A percentile compares a stretch with the other conserved stretches of the same genome.
These are phyloP conservation scores for Thraustochytrium sp. DNA, from an alignment of 352 stramenopile species.

Conservation along the genomic window DNA sequence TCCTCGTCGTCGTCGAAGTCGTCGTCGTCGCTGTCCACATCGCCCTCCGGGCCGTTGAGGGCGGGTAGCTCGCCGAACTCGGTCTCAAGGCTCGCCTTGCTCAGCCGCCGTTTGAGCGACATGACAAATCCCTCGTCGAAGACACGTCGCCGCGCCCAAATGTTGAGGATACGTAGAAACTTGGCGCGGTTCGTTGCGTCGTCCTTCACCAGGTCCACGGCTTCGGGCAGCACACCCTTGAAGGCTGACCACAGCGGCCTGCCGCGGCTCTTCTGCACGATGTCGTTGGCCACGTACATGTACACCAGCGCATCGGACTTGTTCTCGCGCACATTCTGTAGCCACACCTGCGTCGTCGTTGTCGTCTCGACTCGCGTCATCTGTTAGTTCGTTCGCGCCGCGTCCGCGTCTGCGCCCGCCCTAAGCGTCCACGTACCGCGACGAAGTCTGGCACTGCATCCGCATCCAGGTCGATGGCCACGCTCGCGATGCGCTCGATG, in stretches of 20 bases:
- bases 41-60: not conserved
- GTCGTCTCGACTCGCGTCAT: no score
- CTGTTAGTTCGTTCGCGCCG: no score
- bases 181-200: not conserved
- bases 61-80: not conserved
- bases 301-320: not conserved
- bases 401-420: no score
- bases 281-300: slow-evolving; percentile 24
- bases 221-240: not conserved
- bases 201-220: not conserved
- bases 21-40: not conserved
- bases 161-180: not conserved
- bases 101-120: not conserved
- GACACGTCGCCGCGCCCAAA: not conserved
- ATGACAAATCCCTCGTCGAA: not conserved
- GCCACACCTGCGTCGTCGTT: not conserved
- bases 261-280: not conserved
- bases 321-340: not conserved
- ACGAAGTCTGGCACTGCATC: not conserved
- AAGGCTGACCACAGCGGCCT: not conserved
- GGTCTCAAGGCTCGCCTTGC: not conserved
- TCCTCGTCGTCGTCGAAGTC: not conserved
- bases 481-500: not conserved
- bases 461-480: not conserved
- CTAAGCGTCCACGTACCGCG: not conserved